Conservation (phyloP, 805 yeast genomes). For the Nakazawaea ambrosiae region DNA sequence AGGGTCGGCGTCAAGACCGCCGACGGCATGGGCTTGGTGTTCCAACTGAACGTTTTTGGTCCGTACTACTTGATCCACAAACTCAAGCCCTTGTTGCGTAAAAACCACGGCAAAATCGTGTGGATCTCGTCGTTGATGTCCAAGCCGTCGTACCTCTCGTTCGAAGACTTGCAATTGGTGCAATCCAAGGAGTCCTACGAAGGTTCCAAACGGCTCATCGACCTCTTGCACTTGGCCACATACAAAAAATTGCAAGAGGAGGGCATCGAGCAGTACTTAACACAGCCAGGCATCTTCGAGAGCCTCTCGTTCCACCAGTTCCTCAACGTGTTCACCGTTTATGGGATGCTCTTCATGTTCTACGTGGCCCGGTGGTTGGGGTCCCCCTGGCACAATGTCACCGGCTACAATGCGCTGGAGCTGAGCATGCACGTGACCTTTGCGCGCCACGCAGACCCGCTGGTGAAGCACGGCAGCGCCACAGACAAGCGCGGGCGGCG, state of each 20-base stretch:
- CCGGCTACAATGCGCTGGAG: slow-evolving; percentile 85
- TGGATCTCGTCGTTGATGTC: slow-evolving; percentile 90
- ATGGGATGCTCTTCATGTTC: slow-evolving; percentile 81
- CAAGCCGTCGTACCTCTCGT: slow-evolving; percentile 63
- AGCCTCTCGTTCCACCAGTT: slow-evolving; percentile 73
- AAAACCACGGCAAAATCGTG: slow-evolving; percentile 55
- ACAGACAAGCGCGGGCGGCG: slow-evolving; percentile 58
- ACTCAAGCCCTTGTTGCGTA: slow-evolving; percentile 48
- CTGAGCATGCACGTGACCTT: slow-evolving; percentile 70
- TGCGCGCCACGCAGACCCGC: slow-evolving; percentile 39
- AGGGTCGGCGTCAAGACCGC: slow-evolving; percentile 63
- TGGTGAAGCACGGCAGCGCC: slow-evolving; percentile 68
- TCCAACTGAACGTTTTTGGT: slow-evolving; percentile 95
- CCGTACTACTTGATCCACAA: slow-evolving; percentile 81
- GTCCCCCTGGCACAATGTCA: slow-evolving; percentile 81
- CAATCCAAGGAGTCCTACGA: slow-evolving; percentile 69
- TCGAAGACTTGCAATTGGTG: slow-evolving; percentile 68
- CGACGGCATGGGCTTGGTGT: slow-evolving; percentile 82
- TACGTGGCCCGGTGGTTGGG: slow-evolving; percentile 79
- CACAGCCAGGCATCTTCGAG: slow-evolving; percentile 92
- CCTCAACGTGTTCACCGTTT: slow-evolving; percentile 70
- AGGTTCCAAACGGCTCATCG: slow-evolving; percentile 85
- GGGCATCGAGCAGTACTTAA: slow-evolving; percentile 65
- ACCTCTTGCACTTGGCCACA: slow-evolving; percentile 71
- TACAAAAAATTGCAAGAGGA: slow-evolving; percentile 39